Evolutionary conservation across 495 filamentous ascomycete species (phyloP).

Genomic region (Terfezia boudieri): DNA sequence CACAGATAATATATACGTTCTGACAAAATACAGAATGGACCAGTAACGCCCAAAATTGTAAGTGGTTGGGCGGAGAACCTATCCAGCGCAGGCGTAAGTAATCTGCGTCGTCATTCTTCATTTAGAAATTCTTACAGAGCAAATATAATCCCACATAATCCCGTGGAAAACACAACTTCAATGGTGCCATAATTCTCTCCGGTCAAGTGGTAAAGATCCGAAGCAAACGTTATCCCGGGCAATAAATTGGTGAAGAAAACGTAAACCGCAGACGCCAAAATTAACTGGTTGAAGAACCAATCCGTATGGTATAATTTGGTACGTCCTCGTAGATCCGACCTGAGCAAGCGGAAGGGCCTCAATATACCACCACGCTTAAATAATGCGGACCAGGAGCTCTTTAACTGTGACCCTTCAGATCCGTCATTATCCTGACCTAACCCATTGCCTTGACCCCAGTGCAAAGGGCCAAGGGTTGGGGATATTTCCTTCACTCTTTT

Average conservation of each 20-base stretch:
- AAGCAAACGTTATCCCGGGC: conserved; percentile 51
- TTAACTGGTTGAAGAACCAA: conserved; percentile 50
- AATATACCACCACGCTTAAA: conserved; percentile 13
- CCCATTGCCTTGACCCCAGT: too few relatives aligned
- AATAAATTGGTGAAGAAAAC: conserved; percentile 57
- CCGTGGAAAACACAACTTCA: conserved; percentile 51
- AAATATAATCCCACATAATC: conserved; percentile 44
- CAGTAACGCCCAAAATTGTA: conserved; percentile 49
- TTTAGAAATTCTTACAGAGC: conserved; percentile 27
- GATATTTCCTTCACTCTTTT: too few relatives aligned
- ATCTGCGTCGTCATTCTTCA: too few relatives aligned
- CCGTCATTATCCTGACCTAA: too few relatives aligned
- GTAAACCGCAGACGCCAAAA: conserved; percentile 49
- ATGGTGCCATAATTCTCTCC: conserved; percentile 47
- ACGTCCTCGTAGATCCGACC: conserved; percentile 34
- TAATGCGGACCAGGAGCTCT: too few relatives aligned
- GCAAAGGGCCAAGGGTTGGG: too few relatives aligned
- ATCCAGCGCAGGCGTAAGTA: not conserved
- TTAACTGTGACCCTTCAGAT: too few relatives aligned
- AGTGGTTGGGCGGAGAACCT: conserved; percentile 48
- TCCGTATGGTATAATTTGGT: conserved; percentile 35
- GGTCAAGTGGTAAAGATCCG: conserved; percentile 43
- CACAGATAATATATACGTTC: conserved; percentile 48
- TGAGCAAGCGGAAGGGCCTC: conserved; percentile 38
- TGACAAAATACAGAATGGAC: conserved; percentile 49